These are phyloP conservation scores for Colletotrichum sp. DNA, from an alignment of 2,329 filamentous ascomycete species.

Conservation along the genomic window DNA sequence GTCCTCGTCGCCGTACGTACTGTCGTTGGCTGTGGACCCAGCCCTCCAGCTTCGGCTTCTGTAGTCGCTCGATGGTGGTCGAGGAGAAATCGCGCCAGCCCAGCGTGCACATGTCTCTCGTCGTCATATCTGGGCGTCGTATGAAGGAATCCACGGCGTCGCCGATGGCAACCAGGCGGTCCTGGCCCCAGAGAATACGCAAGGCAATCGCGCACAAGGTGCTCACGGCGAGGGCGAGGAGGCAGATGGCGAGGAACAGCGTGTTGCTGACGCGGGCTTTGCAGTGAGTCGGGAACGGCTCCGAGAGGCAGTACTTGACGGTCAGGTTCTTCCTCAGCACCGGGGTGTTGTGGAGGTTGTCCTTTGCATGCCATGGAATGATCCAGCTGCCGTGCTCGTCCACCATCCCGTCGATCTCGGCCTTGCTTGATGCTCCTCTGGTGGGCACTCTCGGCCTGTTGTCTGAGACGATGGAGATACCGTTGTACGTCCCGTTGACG, in stretches of 20 bases:
- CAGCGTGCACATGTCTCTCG: neutral
- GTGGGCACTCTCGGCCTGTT: neutral
- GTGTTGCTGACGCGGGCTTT: neutral
- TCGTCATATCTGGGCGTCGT: neutral
- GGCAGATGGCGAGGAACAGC: neutral
- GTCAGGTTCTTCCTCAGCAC: neutral
- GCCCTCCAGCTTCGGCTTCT: neutral
- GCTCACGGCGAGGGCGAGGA: neutral
- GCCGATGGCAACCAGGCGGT: neutral
- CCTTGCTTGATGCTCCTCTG: neutral
- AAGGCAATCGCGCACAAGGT: neutral
- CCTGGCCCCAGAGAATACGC: neutral
- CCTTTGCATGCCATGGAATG: neutral
- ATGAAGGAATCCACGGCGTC: conserved; percentile 1
- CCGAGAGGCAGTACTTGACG: neutral
- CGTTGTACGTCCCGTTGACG: neutral
- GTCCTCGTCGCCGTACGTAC: neutral
- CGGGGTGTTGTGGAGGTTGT: neutral
- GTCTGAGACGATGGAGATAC: neutral
- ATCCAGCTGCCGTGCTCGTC: neutral
- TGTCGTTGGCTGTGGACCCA: neutral
- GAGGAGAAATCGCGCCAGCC: neutral
- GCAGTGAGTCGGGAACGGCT: neutral
- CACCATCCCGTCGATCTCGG: neutral
- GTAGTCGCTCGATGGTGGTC: neutral